Conservation (phyloP, 192 early-diverging fungal species). For the Backusella macrospora region DNA sequence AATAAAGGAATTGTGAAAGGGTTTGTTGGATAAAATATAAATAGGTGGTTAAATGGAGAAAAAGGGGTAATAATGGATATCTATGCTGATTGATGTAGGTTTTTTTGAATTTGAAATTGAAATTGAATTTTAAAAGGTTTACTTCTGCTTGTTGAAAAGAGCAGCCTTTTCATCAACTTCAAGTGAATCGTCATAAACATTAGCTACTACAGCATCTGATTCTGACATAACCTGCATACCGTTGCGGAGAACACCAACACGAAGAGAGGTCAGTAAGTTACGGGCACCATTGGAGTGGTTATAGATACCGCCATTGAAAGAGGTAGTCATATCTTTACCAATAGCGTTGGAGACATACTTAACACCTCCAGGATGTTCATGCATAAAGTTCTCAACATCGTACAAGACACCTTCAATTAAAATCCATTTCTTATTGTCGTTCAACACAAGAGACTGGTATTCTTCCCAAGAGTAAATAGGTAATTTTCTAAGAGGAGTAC, state of each 20-base stretch:
- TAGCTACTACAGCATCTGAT: slow-evolving; percentile 12
- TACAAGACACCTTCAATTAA: slow-evolving; percentile 85
- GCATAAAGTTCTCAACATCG: slow-evolving; percentile 79
- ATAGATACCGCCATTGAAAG: slow-evolving; percentile 92
- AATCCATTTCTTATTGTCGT: slow-evolving; percentile 73
- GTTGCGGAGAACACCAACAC: slow-evolving; percentile 63
- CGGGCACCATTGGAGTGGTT: slow-evolving; percentile 88
- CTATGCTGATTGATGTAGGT: slow-evolving; percentile 15
- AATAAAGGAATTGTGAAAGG: background rate
- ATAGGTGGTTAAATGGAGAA: background rate
- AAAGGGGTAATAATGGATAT: slow-evolving; percentile 8
- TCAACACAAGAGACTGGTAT: slow-evolving; percentile 65
- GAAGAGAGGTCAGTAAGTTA: slow-evolving; percentile 77
- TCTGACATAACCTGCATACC: slow-evolving; percentile 46
- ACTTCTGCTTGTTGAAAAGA: slow-evolving; percentile 18
- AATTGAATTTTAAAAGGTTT: too few species aligned
- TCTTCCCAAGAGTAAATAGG: slow-evolving; percentile 69
- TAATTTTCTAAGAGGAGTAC: slow-evolving; percentile 67
- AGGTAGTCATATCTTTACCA: slow-evolving; percentile 84
- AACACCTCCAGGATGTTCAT: slow-evolving; percentile 88
- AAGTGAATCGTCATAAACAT: slow-evolving; percentile 10
- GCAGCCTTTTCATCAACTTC: slow-evolving; percentile 16
- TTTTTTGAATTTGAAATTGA: too few species aligned
- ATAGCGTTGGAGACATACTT: slow-evolving; percentile 69
- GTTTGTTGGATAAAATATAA: background rate